Conservation (phyloP, 2,329 filamentous ascomycete species). For the Xylariaceae sp. region DNA sequence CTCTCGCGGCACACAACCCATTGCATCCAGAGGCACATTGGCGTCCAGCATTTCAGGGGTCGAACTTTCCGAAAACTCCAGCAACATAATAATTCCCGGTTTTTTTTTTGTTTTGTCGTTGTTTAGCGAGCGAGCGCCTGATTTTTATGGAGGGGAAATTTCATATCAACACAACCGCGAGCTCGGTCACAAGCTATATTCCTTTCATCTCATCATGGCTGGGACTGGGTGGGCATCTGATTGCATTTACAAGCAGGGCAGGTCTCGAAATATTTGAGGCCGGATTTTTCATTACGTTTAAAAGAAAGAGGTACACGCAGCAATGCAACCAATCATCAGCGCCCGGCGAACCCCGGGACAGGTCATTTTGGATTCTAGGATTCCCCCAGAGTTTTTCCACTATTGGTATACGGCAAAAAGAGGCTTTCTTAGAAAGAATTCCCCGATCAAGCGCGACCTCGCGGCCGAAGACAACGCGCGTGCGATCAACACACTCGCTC, state of each 20-base stretch:
- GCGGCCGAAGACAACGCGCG: neutral
- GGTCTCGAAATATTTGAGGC: constrained; percentile 43
- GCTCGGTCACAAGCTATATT: constrained; percentile 41
- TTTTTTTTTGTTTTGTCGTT: constrained; percentile 26
- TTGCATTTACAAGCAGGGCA: constrained; percentile 51
- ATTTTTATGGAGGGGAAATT: constrained; percentile 22
- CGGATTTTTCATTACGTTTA: constrained; percentile 31
- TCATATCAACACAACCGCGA: constrained; percentile 42
- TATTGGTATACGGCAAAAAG: constrained; percentile 35
- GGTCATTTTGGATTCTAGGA: constrained; percentile 38
- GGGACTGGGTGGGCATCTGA: constrained; percentile 48
- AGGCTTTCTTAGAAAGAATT: constrained; percentile 38
- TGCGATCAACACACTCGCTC: constrained; percentile 32
- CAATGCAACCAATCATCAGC: constrained; percentile 49
- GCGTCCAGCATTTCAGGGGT: constrained; percentile 31
- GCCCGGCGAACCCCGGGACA: constrained; percentile 47
- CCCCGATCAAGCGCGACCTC: constrained; percentile 29
- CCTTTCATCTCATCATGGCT: constrained; percentile 49
- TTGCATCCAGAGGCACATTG: constrained; percentile 21
- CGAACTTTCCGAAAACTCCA: constrained; percentile 27
- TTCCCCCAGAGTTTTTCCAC: constrained; percentile 27
- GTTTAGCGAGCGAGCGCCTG: constrained; percentile 38
- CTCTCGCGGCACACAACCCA: constrained; percentile 19
- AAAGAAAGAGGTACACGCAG: constrained; percentile 59
- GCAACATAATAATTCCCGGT: constrained; percentile 21